A percentile compares a stretch with the other conserved stretches of the same genome.
Evolutionary conservation across 2,329 filamentous ascomycete species (phyloP).

Genomic region (Penicillium brevicompactum): DNA sequence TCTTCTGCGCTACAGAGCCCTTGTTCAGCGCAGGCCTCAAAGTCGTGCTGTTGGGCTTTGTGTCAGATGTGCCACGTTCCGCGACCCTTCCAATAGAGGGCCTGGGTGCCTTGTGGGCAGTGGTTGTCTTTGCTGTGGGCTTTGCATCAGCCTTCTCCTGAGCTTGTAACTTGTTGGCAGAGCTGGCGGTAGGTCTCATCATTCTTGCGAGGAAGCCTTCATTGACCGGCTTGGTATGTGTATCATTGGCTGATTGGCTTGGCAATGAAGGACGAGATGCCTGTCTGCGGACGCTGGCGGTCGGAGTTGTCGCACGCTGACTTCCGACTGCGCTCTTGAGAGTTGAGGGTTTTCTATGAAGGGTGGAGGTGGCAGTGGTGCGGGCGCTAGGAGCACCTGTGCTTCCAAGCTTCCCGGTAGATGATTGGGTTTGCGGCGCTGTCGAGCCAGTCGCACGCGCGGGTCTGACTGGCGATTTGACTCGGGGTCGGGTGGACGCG

Average conservation of each 20-base stretch:
- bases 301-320: constrained; percentile 27
- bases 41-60: constrained; percentile 18
- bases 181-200: constrained; percentile 55
- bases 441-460: constrained; percentile 44
- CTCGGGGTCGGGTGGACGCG: constrained; percentile 30
- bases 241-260: constrained; percentile 31
- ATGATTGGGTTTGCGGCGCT: constrained; percentile 44
- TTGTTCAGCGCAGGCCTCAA: constrained; percentile 15
- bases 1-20: constrained; percentile 1
- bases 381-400: constrained; percentile 29
- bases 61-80: constrained; percentile 18
- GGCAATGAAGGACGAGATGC: constrained; percentile 36
- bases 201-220: constrained; percentile 53
- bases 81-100: constrained; percentile 27
- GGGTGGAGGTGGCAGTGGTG: constrained; percentile 27
- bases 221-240: constrained; percentile 41
- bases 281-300: constrained; percentile 32
- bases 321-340: constrained; percentile 30
- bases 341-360: constrained; percentile 41
- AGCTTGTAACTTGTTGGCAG: constrained; percentile 51
- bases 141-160: constrained; percentile 50
- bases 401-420: constrained; percentile 36
- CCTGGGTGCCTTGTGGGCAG: constrained; percentile 23
- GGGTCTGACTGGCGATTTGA: constrained; percentile 45
- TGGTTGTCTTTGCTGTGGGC: constrained; percentile 37